Percentiles rank a stretch among this genome's conserved stretches.
Evolutionary conservation across 176 grass and related monocot species (phyloP).

Genomic region (Triticum monococcum): DNA sequence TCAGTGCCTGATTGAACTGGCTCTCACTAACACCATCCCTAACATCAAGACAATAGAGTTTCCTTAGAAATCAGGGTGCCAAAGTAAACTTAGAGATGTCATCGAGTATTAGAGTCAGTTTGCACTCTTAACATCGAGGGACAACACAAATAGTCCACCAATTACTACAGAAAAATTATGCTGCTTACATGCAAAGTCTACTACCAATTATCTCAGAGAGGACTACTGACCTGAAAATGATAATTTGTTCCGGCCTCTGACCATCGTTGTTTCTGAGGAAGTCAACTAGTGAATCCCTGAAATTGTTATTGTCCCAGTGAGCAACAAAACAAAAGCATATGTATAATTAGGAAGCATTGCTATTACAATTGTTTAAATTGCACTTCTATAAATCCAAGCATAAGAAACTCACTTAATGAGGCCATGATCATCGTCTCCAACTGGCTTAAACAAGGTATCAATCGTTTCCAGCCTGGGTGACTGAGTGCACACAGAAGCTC

Average conservation of each 20-base stretch:
- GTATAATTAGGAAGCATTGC: no score
- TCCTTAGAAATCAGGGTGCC: neutral
- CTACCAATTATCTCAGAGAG: neutral
- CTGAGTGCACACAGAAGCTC: constrained; percentile 53
- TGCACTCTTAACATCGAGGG: neutral
- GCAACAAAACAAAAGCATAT: neutral
- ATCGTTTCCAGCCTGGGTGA: constrained; percentile 50
- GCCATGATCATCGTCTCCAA: constrained; percentile 26
- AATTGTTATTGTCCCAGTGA: neutral
- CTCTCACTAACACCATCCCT: constrained; percentile 64
- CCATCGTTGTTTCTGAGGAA: constrained; percentile 39
- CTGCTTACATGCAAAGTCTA: neutral
- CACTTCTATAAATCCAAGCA: neutral
- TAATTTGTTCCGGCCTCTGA: constrained; percentile 44
- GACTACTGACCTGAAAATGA: constrained; percentile 52
- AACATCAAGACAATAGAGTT: neutral
- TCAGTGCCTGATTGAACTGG: constrained; percentile 60
- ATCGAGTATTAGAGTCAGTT: neutral
- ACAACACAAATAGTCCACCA: neutral
- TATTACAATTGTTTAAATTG: neutral
- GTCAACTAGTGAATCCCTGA: constrained; percentile 49
- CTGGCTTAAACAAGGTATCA: constrained; percentile 53
- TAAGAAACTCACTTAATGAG: constrained; percentile 39
- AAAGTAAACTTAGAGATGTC: neutral
- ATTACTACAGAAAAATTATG: neutral